Evolutionary conservation across 2,329 filamentous ascomycete species (phyloP).

Genomic region (Chaetomiaceae sp.): DNA sequence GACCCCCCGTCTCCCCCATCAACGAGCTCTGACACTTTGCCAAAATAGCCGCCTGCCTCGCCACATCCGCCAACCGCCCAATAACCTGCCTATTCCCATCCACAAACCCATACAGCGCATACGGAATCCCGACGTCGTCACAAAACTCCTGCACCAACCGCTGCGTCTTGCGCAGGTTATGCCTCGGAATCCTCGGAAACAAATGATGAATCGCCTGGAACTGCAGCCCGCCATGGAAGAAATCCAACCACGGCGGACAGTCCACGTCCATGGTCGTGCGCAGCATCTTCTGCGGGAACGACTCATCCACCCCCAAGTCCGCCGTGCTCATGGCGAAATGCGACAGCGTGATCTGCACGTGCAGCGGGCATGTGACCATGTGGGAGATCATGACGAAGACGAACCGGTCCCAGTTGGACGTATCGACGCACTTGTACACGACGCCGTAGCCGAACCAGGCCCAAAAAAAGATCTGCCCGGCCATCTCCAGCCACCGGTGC

Average conservation of each 20-base stretch:
- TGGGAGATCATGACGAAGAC: slow-evolving; percentile 77
- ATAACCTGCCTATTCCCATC: slow-evolving; percentile 80
- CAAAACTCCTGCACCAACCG: slow-evolving; percentile 77
- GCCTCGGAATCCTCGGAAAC: slow-evolving; percentile 76
- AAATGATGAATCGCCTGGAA: slow-evolving; percentile 88
- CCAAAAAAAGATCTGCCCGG: slow-evolving; percentile 78
- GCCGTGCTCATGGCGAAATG: slow-evolving; percentile 93
- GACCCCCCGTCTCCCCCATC: slow-evolving; percentile 26
- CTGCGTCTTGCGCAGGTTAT: slow-evolving; percentile 74
- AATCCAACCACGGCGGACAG: slow-evolving; percentile 83
- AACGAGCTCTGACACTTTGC: slow-evolving; percentile 65
- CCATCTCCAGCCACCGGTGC: slow-evolving; percentile 76
- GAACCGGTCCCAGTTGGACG: slow-evolving; percentile 59
- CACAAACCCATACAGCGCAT: slow-evolving; percentile 80
- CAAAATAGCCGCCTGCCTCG: slow-evolving; percentile 71
- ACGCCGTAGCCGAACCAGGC: slow-evolving; percentile 80
- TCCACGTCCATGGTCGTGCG: slow-evolving; percentile 93
- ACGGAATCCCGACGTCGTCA: slow-evolving; percentile 75
- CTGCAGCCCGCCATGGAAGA: slow-evolving; percentile 82
- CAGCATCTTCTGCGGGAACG: slow-evolving; percentile 85
- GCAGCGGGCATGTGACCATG: slow-evolving; percentile 73
- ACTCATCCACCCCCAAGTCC: slow-evolving; percentile 77
- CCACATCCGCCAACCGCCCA: slow-evolving; percentile 70
- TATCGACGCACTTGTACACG: slow-evolving; percentile 68
- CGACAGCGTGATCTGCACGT: slow-evolving; percentile 85